Base-by-base conservation (phyloP, 1,284 basidiomycete genomes). In the Leccinum griseonigrum region DNA sequence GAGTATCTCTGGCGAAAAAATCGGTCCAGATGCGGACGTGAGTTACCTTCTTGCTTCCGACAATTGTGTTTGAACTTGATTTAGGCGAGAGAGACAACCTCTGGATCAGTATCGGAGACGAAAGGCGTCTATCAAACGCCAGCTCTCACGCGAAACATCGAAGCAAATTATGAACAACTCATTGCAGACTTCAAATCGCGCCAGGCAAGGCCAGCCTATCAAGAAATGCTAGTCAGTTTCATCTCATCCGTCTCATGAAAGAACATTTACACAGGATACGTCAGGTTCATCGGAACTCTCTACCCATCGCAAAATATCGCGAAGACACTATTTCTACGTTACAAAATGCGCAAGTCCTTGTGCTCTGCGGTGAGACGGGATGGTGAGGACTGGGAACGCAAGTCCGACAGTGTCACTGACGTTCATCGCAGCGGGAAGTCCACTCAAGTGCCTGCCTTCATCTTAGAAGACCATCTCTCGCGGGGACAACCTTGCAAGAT, bases 351-450 rank as follows among this genome's bases (percentile, higher is more conserved):
- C 96, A 97, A 71, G 85, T 98, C 16, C 81, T 98, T 46, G 95
- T 99, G 0, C 81, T 99, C 1, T 97, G 95, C 69, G 97, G 97
- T 52, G 97, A 99, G 78, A 99, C 97, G 4, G 97, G 97, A 68
- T 99, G 95, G 92, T 92, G 68, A 70, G 68, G 18, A 31, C 6
- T 46, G 43, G 34, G 57, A 29, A 53, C 8, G 32, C 50, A 10
- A 1, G 13, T 16, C 55, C 18, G 14, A 48, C 18, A 8, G 38
- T 8, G 40, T 53, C 51, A 54, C 58, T 73, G 52, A 76, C 36
- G 11, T 60, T 38, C 34, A 18, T 55, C 22, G 57, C 61, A 95
- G 95, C 70, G 97, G 97, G 14, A 99, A 99, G 78, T 98, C 96
- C 1, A 99, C 97, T 0, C 97, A 99, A 78, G 85, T 99, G 3